phyloP scores from a whole-genome alignment of 129 eudicot genomes.

The Artemisia annua region DNA sequence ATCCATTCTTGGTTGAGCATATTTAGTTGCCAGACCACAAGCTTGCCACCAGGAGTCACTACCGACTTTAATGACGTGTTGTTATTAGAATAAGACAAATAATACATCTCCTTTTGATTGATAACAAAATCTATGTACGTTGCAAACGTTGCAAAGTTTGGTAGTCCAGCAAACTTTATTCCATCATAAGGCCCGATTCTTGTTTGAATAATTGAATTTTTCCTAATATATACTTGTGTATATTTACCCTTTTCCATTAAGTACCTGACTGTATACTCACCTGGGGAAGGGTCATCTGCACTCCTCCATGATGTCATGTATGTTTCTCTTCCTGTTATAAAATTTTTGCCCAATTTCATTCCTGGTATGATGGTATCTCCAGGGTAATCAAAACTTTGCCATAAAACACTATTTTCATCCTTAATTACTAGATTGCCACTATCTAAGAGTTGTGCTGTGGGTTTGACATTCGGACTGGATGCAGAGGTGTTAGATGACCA shows the following conservation, averaged over 20 bases:
- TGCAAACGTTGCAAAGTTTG: slow-evolving; percentile 1
- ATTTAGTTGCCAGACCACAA: background rate
- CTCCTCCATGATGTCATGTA: background rate
- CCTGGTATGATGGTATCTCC: background rate
- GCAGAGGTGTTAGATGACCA: background rate
- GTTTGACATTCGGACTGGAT: background rate
- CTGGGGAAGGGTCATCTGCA: background rate
- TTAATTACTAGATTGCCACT: slow-evolving; percentile 15
- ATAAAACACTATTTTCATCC: background rate
- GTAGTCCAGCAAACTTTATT: slow-evolving; percentile 30
- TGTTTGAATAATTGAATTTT: background rate
- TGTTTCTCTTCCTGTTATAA: background rate
- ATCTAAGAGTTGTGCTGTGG: slow-evolving; percentile 1
- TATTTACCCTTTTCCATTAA: too few species aligned
- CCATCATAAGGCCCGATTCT: slow-evolving; percentile 61
- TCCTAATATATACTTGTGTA: too few species aligned
- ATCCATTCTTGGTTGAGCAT: slow-evolving; percentile 5
- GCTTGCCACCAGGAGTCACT: slow-evolving; percentile 6
- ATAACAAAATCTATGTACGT: background rate
- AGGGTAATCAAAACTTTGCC: slow-evolving; percentile 25
- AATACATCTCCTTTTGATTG: slow-evolving; percentile 33
- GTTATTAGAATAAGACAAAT: background rate
- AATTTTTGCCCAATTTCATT: slow-evolving; percentile 15
- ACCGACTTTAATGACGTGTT: background rate
- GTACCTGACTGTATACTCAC: background rate